Base-by-base conservation (phyloP, 2,329 filamentous ascomycete species). In the Aspergillus udagawae region DNA sequence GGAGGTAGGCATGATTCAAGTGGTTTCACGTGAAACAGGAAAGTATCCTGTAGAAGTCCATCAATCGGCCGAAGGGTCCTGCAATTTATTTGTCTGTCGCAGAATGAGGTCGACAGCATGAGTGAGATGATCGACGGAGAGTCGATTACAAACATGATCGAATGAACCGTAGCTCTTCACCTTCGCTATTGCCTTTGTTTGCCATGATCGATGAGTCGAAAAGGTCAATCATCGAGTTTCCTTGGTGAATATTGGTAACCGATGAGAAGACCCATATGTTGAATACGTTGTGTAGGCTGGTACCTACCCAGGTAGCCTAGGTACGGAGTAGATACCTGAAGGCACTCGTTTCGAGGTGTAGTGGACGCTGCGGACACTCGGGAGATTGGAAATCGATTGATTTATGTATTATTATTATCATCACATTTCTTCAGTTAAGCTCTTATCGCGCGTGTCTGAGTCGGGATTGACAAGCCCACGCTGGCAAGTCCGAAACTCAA, bases 401-500 rank as follows among this genome's bases (percentile, higher is more conserved):
- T 56, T 62, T 64, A 63, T 60, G 59, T 61, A 64, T 64, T 63
- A 55, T 25, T 53, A 63, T 63, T 62, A 62, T 57, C 56, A 61
- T 61, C 49, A 58, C 49, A 60, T 59, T 58, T 57, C 42, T 57
- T 32, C 42, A 41, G 55, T 53, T 54, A 54, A 54, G 50, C 54
- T 56, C 60, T 65, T 65, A 65, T 63, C 61, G 23, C 47, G 41
- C 21, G 10, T 6, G 14, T 23, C 3, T 47, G 5, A 47, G 44
- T 42, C 52, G 54, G 45, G 41, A 52, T 51, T 58, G 49, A 52
- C 38, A 52, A 32, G 29, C 41, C 52, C 49, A 54, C 38, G 32
- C 21, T 49, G 17, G 35, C n/a, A 27, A 55, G 25, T 29, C 25
- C 21, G 55, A n/a, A 38, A 49, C 42, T n/a, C 38, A 41, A 42